phyloP scores from a whole-genome alignment of 2,329 filamentous ascomycete genomes.

The Talaromyces amestolkiae region DNA sequence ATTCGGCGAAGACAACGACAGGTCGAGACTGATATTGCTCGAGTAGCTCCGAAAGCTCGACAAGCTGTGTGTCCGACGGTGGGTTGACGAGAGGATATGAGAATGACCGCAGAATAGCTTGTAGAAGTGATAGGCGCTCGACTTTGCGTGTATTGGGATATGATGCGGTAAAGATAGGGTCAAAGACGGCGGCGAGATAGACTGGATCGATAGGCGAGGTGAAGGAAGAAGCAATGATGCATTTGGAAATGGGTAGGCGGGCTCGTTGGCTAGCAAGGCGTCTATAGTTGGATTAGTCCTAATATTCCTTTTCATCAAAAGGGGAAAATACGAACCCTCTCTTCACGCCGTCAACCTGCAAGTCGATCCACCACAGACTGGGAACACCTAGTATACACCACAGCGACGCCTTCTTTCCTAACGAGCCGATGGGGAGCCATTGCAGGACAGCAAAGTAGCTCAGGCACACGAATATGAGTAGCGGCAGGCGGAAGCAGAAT shows the following conservation, averaged over 20 bases:
- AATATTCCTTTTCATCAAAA: too few species aligned
- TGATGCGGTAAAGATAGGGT: conserved; percentile 86
- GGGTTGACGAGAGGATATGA: conserved; percentile 54
- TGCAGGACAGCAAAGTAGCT: conserved; percentile 80
- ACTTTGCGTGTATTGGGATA: conserved; percentile 74
- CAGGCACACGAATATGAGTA: conserved; percentile 66
- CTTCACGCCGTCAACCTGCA: conserved; percentile 96
- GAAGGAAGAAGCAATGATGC: conserved; percentile 84
- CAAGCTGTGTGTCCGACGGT: conserved; percentile 50
- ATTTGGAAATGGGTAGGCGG: conserved; percentile 73
- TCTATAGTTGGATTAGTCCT: conserved; percentile 31
- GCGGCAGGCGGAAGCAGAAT: conserved; percentile 75
- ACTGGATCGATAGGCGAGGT: conserved; percentile 90
- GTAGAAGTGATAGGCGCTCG: conserved; percentile 70
- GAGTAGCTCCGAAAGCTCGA: conserved; percentile 63
- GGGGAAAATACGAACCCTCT: conserved; percentile 61
- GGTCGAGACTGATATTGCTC: conserved; percentile 68
- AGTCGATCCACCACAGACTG: conserved; percentile 96
- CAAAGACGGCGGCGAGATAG: conserved; percentile 93
- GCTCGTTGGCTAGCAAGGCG: conserved; percentile 70
- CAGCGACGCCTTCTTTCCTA: conserved; percentile 75
- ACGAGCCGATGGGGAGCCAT: conserved; percentile 69
- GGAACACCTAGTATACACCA: conserved; percentile 87
- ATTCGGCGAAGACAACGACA: conserved; percentile 88
- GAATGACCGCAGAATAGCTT: conserved; percentile 73